Base-by-base conservation (phyloP, 169 alveolate genomes). In the Eimeria praecox region DNA sequence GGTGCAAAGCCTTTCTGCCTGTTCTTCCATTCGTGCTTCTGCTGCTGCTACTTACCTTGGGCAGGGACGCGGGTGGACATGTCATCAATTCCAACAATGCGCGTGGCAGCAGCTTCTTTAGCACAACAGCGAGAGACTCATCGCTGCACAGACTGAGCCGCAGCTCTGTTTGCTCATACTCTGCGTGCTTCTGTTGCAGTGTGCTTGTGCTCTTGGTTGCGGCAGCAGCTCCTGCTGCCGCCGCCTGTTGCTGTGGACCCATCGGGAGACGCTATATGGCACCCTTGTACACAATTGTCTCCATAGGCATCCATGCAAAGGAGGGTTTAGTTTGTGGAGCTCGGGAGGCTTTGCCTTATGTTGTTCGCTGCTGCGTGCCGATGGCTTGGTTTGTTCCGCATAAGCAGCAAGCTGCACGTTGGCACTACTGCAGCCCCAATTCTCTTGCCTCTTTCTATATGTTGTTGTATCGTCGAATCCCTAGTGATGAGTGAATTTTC, bases 141-240 rank as follows among this genome's bases (percentile, higher is more conserved):
- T 92, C 95, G 86, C 89, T 92, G 86, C 95, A 92, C 33, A 92
- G 92, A 33, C 92, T 92, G 73, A 92, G 95, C 8, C 95, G 95
- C 59, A 92, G 95, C 12, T 77, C 92, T 30, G 95, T 92, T 78
- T 92, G 85, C 59, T 92, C 95, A 38, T 80, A 92, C 86, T 92
- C 95, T 59, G 44, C 89, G 27, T 92, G 66, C 59, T 92, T 92
- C 59, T 38, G 54, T 40, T 92, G 62, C 56, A 52, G 62, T 27
- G 33, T 27, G 64, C 30, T 40, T 42, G 64, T 16, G 82, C 82
- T 62, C 44, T 54, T 87, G 16, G 38, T 8, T 27, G 83, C 0
- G n/a, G 93, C 82, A 87, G 93, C 93, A 87, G 44, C 93, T 33
- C 82, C 93, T 14, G 82, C 83, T 40, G 93, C 93, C 10, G 93